Conservation (phyloP, 176 grass and related monocot species). For the Musa beccarii region DNA sequence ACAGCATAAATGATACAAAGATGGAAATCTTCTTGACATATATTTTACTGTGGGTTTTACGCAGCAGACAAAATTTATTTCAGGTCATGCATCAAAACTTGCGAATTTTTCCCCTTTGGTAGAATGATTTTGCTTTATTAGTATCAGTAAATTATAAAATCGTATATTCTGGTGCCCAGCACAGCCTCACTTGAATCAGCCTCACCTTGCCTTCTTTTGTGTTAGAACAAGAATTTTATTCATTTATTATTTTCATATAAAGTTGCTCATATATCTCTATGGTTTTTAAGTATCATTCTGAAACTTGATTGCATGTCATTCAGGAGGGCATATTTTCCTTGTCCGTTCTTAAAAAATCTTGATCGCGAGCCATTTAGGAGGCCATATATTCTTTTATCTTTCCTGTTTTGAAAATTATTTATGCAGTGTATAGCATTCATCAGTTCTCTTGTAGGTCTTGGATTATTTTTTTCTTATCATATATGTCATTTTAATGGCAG, state of each 20-base stretch:
- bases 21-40: background rate
- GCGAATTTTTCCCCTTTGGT: background rate
- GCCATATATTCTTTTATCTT: background rate
- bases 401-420: background rate
- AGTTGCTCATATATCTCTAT: background rate
- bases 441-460: background rate
- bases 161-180: background rate
- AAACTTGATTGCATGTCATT: background rate
- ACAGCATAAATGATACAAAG: slow-evolving; percentile 9
- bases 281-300: background rate
- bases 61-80: background rate
- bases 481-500: slow-evolving; percentile 27
- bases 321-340: background rate
- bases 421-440: background rate
- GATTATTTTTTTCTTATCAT: background rate
- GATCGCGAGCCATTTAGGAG: background rate
- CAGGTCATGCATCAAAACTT: background rate
- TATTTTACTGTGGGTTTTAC: background rate
- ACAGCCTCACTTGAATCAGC: background rate
- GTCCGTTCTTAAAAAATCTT: background rate
- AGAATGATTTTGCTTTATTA: background rate
- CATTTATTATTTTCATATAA: slow-evolving; percentile 24
- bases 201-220: background rate
- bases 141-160: background rate
- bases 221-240: background rate